Conservation (phyloP, 1,284 basidiomycete species). For the Irpex sp. region DNA sequence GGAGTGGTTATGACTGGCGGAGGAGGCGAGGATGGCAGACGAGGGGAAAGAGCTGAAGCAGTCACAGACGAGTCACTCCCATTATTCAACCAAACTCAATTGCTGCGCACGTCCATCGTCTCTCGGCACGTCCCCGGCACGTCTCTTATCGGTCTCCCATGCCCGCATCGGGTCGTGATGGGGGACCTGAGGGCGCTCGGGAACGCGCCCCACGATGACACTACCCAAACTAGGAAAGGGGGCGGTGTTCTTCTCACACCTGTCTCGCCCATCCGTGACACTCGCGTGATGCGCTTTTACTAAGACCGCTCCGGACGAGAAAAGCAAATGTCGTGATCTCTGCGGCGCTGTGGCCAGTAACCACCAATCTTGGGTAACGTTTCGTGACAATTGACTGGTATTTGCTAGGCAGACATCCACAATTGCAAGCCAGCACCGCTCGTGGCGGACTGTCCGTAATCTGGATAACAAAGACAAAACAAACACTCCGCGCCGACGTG, state of each 20-base stretch:
- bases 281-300: background rate
- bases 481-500: background rate
- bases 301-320: background rate
- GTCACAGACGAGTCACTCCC: background rate
- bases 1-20: slow-evolving; percentile 15
- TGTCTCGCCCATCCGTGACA: background rate
- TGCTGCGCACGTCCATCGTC: slow-evolving; percentile 12
- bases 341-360: background rate
- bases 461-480: background rate
- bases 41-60: slow-evolving; percentile 8
- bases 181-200: slow-evolving; percentile 10
- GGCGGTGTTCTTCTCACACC: background rate
- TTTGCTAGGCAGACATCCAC: background rate
- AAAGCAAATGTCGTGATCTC: background rate
- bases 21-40: slow-evolving; percentile 15
- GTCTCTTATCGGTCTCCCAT: slow-evolving; percentile 2
- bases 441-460: background rate
- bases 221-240: slow-evolving; percentile 3
- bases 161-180: slow-evolving; percentile 6
- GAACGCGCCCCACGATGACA: background rate
- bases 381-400: background rate
- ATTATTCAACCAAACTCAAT: slow-evolving; percentile 5
- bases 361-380: background rate
- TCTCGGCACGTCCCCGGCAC: slow-evolving; percentile 9
- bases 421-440: background rate